Base-by-base conservation (phyloP, 2,329 filamentous ascomycete genomes). In the Tricladium varicosporioides region DNA sequence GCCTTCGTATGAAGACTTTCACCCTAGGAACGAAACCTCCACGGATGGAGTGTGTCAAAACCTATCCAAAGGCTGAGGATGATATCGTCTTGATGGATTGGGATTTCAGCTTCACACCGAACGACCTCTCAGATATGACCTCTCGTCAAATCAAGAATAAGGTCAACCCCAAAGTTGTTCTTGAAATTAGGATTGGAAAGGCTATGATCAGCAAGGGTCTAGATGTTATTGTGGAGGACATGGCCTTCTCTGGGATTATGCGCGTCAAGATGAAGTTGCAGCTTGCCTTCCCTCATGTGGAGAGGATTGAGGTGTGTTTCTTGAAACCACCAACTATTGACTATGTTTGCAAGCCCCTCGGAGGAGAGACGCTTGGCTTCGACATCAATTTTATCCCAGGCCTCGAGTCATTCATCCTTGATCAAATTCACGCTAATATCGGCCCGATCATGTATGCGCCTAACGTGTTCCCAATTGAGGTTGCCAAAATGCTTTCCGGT, bases 351-450 rank as follows among this genome's bases (percentile, higher is more conserved):
- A 99, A 99, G 74, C 94, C 94, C 2, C 83, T 99, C 13, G 94
- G 94, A 65, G 95, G 95, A 59, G 94, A 99, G 60, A 92, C 83
- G 2, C 91, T 99, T 63, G 94, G 94, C 42, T 97, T 99, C 71
- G 94, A 99, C 69, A 97, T 99, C 80, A 97, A 97, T 76, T 97
- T 99, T 74, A 95, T 99, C 65, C 94, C 94, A 15, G 93, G 93
- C 65, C 81, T 99, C 19, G 92, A 97, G 73, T 83, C 74, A 56
- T 99, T 99, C 74, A 99, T 99, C 67, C 86, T 90, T 71, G 94
- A 99, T 67, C 91, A 96, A 76, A 96, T 99, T 53, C 95, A 99
- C 73, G 89, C 88, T 61, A 97, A 93, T 69, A 77, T 99, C 50
- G 88, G 85, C 1, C 95, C 94, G 0, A 97, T 99, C 88, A 96